Percentiles rank a stretch among this genome's conserved stretches.
phyloP scores from a whole-genome alignment of 805 yeast species.

The Schwanniomyces pseudopolymorphus region DNA sequence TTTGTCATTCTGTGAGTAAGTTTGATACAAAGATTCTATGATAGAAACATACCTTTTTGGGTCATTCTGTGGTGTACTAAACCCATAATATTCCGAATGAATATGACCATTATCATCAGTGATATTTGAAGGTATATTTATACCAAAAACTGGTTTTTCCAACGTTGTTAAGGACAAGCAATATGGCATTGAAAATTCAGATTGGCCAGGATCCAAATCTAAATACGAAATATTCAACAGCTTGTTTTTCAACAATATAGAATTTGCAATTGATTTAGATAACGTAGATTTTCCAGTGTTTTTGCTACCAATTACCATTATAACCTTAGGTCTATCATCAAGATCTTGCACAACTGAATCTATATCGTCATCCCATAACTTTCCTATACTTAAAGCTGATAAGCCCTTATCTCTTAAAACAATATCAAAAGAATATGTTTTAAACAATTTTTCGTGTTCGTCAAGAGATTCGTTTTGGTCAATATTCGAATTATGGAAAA shows the following conservation, averaged over 20 bases:
- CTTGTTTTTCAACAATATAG: conserved; percentile 27
- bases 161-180: conserved; percentile 55
- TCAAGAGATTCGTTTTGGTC: conserved; percentile 5
- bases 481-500: conserved; percentile 25
- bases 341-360: neutral
- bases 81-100: conserved; percentile 53
- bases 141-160: conserved; percentile 25
- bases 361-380: conserved; percentile 5
- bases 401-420: conserved; percentile 26
- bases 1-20: conserved; percentile 18
- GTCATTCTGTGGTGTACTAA: conserved; percentile 62
- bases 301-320: conserved; percentile 61
- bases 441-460: conserved; percentile 11
- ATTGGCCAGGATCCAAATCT: conserved; percentile 89
- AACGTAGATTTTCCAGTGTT: conserved; percentile 84
- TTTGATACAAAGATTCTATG: conserved; percentile 39
- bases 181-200: conserved; percentile 74
- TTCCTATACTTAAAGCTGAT: conserved; percentile 16
- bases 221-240: conserved; percentile 45
- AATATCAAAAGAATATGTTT: conserved; percentile 39
- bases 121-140: conserved; percentile 21
- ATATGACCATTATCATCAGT: conserved; percentile 8
- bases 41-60: conserved; percentile 55
- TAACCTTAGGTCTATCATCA: conserved; percentile 13
- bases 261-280: conserved; percentile 53